Base-by-base conservation (phyloP, 2,329 filamentous ascomycete genomes). In the Phyllosticta ampelicida region DNA sequence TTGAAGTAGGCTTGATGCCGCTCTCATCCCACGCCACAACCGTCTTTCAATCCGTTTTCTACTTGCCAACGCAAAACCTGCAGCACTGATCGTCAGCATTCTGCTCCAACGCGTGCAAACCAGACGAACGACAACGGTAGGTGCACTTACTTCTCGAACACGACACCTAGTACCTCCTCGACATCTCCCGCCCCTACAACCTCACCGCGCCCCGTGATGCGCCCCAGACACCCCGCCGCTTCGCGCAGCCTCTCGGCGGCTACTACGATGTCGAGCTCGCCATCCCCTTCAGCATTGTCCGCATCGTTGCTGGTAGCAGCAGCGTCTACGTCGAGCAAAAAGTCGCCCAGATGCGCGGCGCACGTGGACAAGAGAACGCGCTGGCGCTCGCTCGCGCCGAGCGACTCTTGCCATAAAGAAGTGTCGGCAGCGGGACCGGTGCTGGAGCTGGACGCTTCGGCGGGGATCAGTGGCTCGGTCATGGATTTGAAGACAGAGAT, bases 141-240 rank as follows among this genome's bases (percentile, higher is more conserved):
- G n/a, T 52, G 6, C 2, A 82, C 83, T 78, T 75, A 95, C 89
- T 95, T 97, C 72, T 97, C 92, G 75, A 99, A 99, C 3, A 99
- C 91, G 20, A 99, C 91, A 0, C 94, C 94, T 51, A 99, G 75
- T 8, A 99, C 89, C 68, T 97, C 94, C 70, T 99, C 92, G 16
- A 97, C 90, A 71, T 97, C 92, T 2, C 90, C 89, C 48, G 81
- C 82, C 11, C 36, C 36, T 4, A 44, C 36, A 3, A 44, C 36
- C 65, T 90, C 89, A 0, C 90, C 91, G 58, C 83, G 83, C 0
- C 94, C 94, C 0, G 90, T 97, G 65, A 97, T 95, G 59, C 85
- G 83, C 1, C 90, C 87, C n/a, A 96, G 77, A 62, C 84, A 86
- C 55, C 86, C 82, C 0, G 89, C 90, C 11, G 90, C 91, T 63